A percentile compares a stretch with the other conserved stretches of the same genome.
Conservation (phyloP, 83 land plant species). For the Picea abies region DNA sequence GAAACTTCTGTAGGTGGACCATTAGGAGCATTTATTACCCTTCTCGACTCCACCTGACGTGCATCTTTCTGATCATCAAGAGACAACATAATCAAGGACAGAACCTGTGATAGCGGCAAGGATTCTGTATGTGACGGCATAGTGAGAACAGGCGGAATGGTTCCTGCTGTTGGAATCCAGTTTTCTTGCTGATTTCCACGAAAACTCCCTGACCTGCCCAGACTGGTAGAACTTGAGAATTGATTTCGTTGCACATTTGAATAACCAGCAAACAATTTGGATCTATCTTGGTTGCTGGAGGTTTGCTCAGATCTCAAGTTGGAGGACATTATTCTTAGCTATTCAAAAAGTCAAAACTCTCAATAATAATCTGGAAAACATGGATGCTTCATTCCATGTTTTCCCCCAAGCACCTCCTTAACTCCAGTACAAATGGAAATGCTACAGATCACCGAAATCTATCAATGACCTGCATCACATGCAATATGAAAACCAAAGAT, state of each 20-base stretch:
- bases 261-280: conserved; percentile 23
- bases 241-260: conserved; percentile 54
- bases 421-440: not conserved
- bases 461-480: not conserved
- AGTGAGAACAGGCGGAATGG: conserved; percentile 34
- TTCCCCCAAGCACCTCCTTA: not conserved
- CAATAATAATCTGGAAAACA: not conserved
- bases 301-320: not conserved
- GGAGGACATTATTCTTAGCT: conserved; percentile 4
- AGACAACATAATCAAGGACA: conserved; percentile 42
- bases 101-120: conserved; percentile 41
- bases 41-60: conserved; percentile 51
- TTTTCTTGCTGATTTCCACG: conserved; percentile 51
- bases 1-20: conserved; percentile 55
- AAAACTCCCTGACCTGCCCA: conserved; percentile 70
- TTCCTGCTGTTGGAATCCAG: conserved; percentile 33
- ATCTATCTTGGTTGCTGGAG: conserved; percentile 28
- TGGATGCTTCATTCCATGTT: not conserved
- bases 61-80: conserved; percentile 44
- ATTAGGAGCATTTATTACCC: conserved; percentile 45
- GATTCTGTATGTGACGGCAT: conserved; percentile 45
- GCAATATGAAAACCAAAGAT: not conserved
- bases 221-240: conserved; percentile 28
- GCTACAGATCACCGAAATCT: not conserved
- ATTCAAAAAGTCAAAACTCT: conserved; percentile 16